Evolutionary conservation across 352 stramenopile genomes (phyloP).

Genomic region (Phytophthora cactorum): DNA sequence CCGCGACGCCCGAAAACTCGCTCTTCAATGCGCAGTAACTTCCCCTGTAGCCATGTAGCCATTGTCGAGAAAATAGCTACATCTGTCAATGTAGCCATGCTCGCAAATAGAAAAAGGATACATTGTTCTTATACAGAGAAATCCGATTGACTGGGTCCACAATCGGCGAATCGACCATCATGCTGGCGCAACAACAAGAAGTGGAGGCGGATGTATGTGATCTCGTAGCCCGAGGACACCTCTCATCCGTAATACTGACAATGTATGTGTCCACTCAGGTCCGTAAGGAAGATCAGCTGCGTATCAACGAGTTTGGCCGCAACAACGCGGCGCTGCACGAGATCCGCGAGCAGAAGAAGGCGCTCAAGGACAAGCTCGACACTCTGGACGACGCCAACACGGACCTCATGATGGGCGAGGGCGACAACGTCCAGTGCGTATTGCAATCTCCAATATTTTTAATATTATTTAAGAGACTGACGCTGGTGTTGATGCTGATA

Average conservation of each 20-base stretch:
- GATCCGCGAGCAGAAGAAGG: slow-evolving; percentile 90
- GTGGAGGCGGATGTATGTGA: slow-evolving; percentile 79
- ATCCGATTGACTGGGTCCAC: slow-evolving; percentile 21
- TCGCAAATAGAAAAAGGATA: neutral
- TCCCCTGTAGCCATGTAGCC: neutral
- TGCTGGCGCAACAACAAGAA: slow-evolving; percentile 85
- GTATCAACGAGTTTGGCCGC: slow-evolving; percentile 98
- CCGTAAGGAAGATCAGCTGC: slow-evolving; percentile 95
- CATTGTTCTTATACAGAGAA: slow-evolving; percentile 35
- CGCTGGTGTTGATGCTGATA: slow-evolving; percentile 18
- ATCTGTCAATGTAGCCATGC: slow-evolving; percentile 12
- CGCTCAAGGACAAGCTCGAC: slow-evolving; percentile 95
- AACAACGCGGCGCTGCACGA: slow-evolving; percentile 96
- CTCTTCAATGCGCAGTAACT: slow-evolving; percentile 16
- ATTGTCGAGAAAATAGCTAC: neutral
- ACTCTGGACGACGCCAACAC: slow-evolving; percentile 97
- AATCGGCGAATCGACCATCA: slow-evolving; percentile 29
- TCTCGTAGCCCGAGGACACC: neutral
- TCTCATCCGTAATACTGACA: neutral
- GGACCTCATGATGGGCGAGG: slow-evolving; percentile 97
- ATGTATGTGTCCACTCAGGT: slow-evolving; percentile 69
- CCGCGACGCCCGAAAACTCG: slow-evolving; percentile 43
- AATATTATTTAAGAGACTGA: neutral
- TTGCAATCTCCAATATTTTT: neutral
- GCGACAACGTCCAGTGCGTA: slow-evolving; percentile 80